Evolutionary conservation across 768 basidiomycete species (phyloP).

Genomic region (Hygrocybe punicea): DNA sequence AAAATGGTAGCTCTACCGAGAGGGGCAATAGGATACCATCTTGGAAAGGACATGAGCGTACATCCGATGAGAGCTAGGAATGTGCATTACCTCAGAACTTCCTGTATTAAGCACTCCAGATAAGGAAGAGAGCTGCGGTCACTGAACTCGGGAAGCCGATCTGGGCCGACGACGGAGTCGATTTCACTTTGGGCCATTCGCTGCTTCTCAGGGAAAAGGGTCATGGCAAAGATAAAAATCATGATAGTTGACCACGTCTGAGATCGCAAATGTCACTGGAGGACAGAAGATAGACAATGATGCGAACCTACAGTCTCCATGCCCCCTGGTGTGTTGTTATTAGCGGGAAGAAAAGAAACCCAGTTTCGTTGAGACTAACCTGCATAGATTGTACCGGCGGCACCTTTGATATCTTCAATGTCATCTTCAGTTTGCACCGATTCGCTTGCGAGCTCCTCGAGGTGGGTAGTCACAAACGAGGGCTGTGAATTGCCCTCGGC

Average conservation of each 20-base stretch:
- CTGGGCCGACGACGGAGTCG: background rate
- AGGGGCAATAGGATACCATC: background rate
- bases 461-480: slow-evolving; percentile 1
- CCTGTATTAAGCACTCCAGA: background rate
- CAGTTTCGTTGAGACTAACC: background rate
- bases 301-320: background rate
- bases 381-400: background rate
- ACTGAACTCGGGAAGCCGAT: background rate
- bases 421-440: no score
- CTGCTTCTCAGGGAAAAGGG: background rate
- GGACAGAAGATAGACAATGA: background rate
- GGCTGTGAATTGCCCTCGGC: background rate
- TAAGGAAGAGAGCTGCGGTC: background rate
- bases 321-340: no score
- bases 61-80: background rate
- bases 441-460: background rate
- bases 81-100: background rate
- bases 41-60: background rate
- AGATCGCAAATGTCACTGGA: background rate
- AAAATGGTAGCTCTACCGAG: background rate
- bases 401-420: no score
- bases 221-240: background rate
- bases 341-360: no score
- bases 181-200: no score
- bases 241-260: background rate